A percentile compares a stretch with the other conserved stretches of the same genome.
These are phyloP conservation scores for Ceratorhiza oryzae-sativae DNA, from an alignment of 1,284 basidiomycete genomes.

Conservation along the genomic window DNA sequence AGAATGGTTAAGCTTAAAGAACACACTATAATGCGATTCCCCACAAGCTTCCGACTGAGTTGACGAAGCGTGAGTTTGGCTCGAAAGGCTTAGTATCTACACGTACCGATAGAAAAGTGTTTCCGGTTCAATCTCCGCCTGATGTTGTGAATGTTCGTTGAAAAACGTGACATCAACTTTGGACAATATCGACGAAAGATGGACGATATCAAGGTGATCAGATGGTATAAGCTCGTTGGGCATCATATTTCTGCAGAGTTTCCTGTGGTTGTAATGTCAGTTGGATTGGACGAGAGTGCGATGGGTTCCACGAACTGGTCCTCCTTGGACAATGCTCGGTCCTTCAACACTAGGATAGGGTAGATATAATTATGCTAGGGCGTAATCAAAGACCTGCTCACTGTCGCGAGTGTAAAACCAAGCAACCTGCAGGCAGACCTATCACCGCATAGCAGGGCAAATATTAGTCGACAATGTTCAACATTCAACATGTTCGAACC, in stretches of 20 bases:
- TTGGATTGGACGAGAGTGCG: background rate
- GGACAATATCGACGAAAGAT: slow-evolving; percentile 15
- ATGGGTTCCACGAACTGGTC: slow-evolving; percentile 7
- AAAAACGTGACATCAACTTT: background rate
- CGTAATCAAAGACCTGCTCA: background rate
- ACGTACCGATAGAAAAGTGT: slow-evolving; percentile 17
- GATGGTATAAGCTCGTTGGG: slow-evolving; percentile 17
- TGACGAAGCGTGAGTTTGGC: background rate
- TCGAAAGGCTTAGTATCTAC: too few species aligned
- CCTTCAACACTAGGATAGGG: background rate
- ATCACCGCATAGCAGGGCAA: background rate
- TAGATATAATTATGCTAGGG: background rate
- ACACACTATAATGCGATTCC: slow-evolving; percentile 10
- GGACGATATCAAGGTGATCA: slow-evolving; percentile 19
- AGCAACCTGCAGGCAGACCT: slow-evolving; percentile 22
- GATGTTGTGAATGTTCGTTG: slow-evolving; percentile 3
- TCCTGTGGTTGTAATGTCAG: background rate
- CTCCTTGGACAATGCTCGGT: background rate
- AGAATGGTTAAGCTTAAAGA: too few species aligned
- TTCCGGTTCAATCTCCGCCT: background rate
- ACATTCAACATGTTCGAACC: background rate
- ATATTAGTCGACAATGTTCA: background rate
- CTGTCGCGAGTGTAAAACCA: slow-evolving; percentile 25
- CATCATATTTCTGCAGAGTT: slow-evolving; percentile 19
- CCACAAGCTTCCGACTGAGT: slow-evolving; percentile 8